Evolutionary conservation across 257 asterid species (phyloP).

Genomic region (Nyctanthes arbortristis): DNA sequence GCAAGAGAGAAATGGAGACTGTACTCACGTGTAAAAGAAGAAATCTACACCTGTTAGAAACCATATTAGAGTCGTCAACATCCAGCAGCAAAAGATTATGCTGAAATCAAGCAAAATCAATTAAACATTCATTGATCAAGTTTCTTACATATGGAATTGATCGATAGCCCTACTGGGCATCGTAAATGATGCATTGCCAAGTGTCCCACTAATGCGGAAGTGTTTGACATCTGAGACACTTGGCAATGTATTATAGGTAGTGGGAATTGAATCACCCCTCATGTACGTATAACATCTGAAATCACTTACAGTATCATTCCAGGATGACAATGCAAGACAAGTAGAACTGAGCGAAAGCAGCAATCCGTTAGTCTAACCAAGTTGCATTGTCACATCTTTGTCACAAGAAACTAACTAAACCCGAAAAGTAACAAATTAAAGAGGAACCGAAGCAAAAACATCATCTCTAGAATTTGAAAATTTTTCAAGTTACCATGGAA

Average conservation of each 20-base stretch:
- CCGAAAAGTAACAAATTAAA: conserved; percentile 11
- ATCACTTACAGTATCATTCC: conserved; percentile 50
- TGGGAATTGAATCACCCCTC: too few relatives aligned
- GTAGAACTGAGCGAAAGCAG: conserved; percentile 61
- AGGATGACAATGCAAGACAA: conserved; percentile 46
- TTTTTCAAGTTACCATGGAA: not conserved
- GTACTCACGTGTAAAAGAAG: conserved; percentile 51
- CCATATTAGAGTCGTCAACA: conserved; percentile 53
- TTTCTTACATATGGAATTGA: not conserved
- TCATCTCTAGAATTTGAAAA: not conserved
- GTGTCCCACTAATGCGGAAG: too few relatives aligned
- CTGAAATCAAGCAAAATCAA: conserved; percentile 26
- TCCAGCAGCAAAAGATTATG: conserved; percentile 54
- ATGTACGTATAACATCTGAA: too few relatives aligned
- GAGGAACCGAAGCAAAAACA: not conserved
- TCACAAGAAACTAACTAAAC: conserved; percentile 23
- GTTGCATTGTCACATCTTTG: conserved; percentile 32
- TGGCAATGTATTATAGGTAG: too few relatives aligned
- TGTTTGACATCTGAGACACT: too few relatives aligned
- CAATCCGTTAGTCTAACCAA: conserved; percentile 55
- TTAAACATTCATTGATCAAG: not conserved
- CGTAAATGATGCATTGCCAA: too few relatives aligned
- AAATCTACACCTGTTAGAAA: conserved; percentile 50
- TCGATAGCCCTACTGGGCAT: too few relatives aligned
- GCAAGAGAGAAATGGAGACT: conserved; percentile 9